A percentile compares a stretch with the other conserved stretches of the same genome.
Conservation (phyloP, 805 yeast genomes). For the Saccharomycopsis sp. region DNA sequence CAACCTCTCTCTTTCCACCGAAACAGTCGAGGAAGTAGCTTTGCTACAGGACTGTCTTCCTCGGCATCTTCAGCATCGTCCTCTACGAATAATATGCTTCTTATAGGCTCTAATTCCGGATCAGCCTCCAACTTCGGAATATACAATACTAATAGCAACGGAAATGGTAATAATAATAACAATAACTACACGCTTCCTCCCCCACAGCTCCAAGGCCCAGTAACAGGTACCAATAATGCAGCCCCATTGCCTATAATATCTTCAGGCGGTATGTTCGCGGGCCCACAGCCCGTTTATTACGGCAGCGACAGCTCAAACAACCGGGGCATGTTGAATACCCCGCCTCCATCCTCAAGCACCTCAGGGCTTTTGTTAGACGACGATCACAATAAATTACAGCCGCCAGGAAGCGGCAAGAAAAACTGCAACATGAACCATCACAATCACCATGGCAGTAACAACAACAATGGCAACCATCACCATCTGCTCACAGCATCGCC, state of each 20-base stretch:
- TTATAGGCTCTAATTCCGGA: not conserved
- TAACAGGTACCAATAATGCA: not conserved
- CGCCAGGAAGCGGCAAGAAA: not conserved
- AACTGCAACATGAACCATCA: not conserved
- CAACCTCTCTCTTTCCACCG: not conserved
- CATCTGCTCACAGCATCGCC: slow-evolving; percentile 5
- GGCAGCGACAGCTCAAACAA: not conserved
- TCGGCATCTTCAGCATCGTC: not conserved
- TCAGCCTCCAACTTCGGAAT: not conserved
- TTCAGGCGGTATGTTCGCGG: not conserved
- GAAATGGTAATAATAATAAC: no score
- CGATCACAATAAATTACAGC: not conserved
- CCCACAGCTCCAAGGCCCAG: not conserved
- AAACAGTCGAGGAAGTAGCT: not conserved
- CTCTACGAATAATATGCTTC: not conserved
- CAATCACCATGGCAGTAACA: not conserved
- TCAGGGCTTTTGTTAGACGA: not conserved
- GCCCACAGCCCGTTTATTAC: not conserved
- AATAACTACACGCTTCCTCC: not conserved
- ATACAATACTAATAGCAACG: not conserved
- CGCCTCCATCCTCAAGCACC: not conserved
- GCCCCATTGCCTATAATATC: not conserved
- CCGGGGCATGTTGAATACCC: not conserved
- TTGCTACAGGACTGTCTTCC: not conserved
- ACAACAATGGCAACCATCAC: not conserved